Percentiles rank a stretch among this genome's conserved stretches.
Conservation (phyloP, 495 filamentous ascomycete species). For the Niebla homalea region DNA sequence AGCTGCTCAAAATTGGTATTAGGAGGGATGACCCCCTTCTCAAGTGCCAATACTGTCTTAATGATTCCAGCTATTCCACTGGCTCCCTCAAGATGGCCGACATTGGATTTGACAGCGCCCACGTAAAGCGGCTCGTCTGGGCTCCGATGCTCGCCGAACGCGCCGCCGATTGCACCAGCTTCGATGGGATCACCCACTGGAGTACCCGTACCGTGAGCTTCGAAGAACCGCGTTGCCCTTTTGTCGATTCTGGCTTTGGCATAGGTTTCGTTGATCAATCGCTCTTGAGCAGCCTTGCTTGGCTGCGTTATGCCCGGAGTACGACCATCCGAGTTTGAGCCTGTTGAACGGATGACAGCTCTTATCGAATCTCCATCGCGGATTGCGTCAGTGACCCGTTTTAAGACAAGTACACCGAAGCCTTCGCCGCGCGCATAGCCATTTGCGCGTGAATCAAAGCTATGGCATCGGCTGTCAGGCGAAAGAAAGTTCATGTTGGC, state of each 20-base stretch:
- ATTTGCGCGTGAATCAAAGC: conserved; percentile 23
- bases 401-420: conserved; percentile 24
- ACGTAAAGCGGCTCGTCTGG: conserved; percentile 27
- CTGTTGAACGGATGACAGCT: conserved; percentile 23
- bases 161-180: conserved; percentile 1
- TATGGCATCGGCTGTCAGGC: conserved; percentile 22
- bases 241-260: conserved; percentile 8
- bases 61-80: conserved; percentile 40
- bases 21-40: conserved; percentile 33
- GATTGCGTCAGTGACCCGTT: conserved; percentile 26
- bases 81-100: conserved; percentile 42
- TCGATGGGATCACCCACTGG: conserved; percentile 38
- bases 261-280: conserved; percentile 15
- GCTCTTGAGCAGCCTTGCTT: conserved; percentile 12
- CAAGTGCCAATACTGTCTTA: conserved; percentile 35
- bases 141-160: conserved; percentile 19
- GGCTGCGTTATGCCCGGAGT: conserved; percentile 26
- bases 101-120: conserved; percentile 41
- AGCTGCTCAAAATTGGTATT: conserved; percentile 34
- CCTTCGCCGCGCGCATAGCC: conserved; percentile 32
- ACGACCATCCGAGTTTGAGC: conserved; percentile 25
- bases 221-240: conserved; percentile 21
- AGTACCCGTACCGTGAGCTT: conserved; percentile 40
- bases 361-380: conserved; percentile 26
- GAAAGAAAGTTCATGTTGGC: conserved; percentile 4